These are phyloP conservation scores for Boletus sp. DNA, from an alignment of 768 basidiomycete genomes.

Conservation along the genomic window DNA sequence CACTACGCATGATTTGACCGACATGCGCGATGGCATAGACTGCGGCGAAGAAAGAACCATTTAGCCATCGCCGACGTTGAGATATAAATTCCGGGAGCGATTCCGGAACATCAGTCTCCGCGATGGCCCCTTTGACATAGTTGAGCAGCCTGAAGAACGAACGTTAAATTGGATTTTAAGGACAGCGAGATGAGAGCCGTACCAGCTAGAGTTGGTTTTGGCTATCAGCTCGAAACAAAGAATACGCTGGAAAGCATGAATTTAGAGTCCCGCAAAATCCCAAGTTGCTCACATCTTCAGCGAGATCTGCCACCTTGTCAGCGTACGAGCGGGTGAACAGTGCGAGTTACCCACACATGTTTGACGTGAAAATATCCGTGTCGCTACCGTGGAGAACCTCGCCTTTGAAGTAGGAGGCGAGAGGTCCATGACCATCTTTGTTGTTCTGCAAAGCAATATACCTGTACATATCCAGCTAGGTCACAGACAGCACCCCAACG, in stretches of 20 bases:
- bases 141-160: slow-evolving; percentile 74
- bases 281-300: slow-evolving; percentile 68
- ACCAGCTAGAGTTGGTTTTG: slow-evolving; percentile 79
- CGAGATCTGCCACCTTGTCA: slow-evolving; percentile 58
- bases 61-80: slow-evolving; percentile 86
- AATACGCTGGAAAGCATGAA: slow-evolving; percentile 57
- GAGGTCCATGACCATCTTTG: slow-evolving; percentile 74
- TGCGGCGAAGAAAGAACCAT: slow-evolving; percentile 93
- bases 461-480: slow-evolving; percentile 30
- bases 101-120: slow-evolving; percentile 94
- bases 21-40: slow-evolving; percentile 88
- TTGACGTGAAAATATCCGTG: slow-evolving; percentile 92
- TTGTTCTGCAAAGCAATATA: slow-evolving; percentile 91
- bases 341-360: slow-evolving; percentile 71
- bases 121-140: slow-evolving; percentile 93
- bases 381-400: slow-evolving; percentile 82
- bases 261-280: not conserved
- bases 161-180: slow-evolving; percentile 4
- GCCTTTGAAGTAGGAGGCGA: slow-evolving; percentile 97
- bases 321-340: not conserved
- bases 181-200: slow-evolving; percentile 17
- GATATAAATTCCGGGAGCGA: slow-evolving; percentile 90
- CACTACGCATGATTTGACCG: slow-evolving; percentile 36
- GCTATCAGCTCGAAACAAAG: slow-evolving; percentile 80
- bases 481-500: not conserved